These are phyloP conservation scores for Sphaerulina populicola DNA, from an alignment of 2,329 filamentous ascomycete genomes.

Conservation along the genomic window DNA sequence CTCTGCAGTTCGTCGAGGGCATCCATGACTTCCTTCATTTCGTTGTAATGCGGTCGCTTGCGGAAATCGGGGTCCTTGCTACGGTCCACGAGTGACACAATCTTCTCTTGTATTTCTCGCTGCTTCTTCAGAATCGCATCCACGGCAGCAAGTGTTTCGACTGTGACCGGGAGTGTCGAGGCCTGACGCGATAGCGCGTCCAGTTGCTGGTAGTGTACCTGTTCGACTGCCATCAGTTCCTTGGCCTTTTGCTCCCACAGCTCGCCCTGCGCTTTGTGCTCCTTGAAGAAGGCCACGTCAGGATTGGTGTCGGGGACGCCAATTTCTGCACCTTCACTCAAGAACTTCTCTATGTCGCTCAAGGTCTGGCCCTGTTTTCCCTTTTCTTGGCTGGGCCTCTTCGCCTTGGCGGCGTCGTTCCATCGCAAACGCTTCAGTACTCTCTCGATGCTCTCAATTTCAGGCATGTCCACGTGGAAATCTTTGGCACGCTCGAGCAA, in stretches of 20 bases:
- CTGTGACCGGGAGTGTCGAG: conserved; percentile 66
- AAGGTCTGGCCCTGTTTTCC: conserved; percentile 56
- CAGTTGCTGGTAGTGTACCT: conserved; percentile 87
- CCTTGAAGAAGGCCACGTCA: conserved; percentile 64
- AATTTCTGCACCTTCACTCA: conserved; percentile 67
- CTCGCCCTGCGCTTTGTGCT: conserved; percentile 67
- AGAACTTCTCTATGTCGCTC: conserved; percentile 68
- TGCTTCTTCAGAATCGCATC: conserved; percentile 94
- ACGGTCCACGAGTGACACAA: conserved; percentile 69
- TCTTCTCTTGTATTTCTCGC: conserved; percentile 83
- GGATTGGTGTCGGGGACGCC: conserved; percentile 74
- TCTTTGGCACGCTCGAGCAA: conserved; percentile 79
- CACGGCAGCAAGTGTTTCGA: conserved; percentile 69
- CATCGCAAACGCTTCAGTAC: conserved; percentile 80
- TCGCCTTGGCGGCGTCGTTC: conserved; percentile 66
- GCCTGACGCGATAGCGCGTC: conserved; percentile 86
- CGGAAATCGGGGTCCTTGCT: conserved; percentile 66
- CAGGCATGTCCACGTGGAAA: conserved; percentile 86
- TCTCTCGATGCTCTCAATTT: conserved; percentile 72
- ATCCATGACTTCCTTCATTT: conserved; percentile 85
- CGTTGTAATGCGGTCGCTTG: conserved; percentile 75
- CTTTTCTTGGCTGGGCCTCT: conserved; percentile 29
- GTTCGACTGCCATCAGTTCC: conserved; percentile 84
- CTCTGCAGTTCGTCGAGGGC: conserved; percentile 82
- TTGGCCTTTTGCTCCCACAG: conserved; percentile 89